These are phyloP conservation scores for Suillus alpinus DNA, from an alignment of 768 basidiomycete species.

Conservation along the genomic window DNA sequence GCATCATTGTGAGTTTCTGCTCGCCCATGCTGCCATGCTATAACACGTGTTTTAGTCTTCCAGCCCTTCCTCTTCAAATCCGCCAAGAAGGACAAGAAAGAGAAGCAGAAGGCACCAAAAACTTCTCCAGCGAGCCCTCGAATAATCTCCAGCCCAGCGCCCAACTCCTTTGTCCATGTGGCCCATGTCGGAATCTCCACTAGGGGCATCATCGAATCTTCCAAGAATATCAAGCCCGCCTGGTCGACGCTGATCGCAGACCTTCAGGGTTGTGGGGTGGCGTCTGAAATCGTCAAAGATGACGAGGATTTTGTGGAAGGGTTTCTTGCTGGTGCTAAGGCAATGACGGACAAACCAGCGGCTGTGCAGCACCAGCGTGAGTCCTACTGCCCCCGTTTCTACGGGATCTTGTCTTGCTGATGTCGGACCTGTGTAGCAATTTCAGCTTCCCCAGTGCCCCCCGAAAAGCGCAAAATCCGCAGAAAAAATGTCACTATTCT, in stretches of 20 bases:
- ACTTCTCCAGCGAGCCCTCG: conserved; percentile 27
- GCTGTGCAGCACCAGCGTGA: conserved; percentile 7
- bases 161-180: conserved; percentile 64
- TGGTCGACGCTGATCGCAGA: conserved; percentile 49
- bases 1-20: conserved; percentile 35
- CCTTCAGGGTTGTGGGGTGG: conserved; percentile 39
- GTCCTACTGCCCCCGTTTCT: not conserved
- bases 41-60: conserved; percentile 21
- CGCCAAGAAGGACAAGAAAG: conserved; percentile 22
- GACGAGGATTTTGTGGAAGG: conserved; percentile 37
- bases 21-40: conserved; percentile 3
- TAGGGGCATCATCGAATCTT: conserved; percentile 50
- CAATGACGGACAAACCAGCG: not conserved
- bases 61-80: conserved; percentile 28
- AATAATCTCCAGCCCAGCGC: conserved; percentile 56
- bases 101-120: conserved; percentile 34
- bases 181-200: conserved; percentile 60
- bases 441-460: conserved; percentile 7
- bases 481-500: conserved; percentile 26
- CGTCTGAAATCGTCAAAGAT: conserved; percentile 25
- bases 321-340: conserved; percentile 16
- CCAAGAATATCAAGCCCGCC: conserved; percentile 49
- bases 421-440: not conserved
- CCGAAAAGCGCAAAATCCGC: conserved; percentile 28
- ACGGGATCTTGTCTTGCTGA: not conserved